Percentiles rank a stretch among this genome's conserved stretches.
phyloP scores from a whole-genome alignment of 2,329 filamentous ascomycete species.

The Xylariaceae sp. region DNA sequence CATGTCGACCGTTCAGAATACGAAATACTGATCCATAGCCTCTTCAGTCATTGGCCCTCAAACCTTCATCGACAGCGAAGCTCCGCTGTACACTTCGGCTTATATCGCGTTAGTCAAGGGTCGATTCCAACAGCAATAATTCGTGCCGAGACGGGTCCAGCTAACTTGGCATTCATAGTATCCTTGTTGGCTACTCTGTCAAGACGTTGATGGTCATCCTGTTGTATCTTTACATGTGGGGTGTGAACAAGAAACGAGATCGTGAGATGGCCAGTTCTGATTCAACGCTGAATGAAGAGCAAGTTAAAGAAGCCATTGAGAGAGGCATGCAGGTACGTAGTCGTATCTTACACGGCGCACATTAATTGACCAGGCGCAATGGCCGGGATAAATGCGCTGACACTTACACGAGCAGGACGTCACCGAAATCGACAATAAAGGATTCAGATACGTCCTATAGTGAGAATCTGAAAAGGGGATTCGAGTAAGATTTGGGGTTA shows the following conservation, averaged over 20 bases:
- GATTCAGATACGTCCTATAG: constrained; percentile 50
- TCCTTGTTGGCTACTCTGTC: constrained; percentile 54
- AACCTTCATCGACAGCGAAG: constrained; percentile 43
- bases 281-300: constrained; percentile 31
- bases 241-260: constrained; percentile 53
- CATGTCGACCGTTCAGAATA: background rate
- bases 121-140: background rate
- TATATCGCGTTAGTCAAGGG: constrained; percentile 41
- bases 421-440: constrained; percentile 55
- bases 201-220: constrained; percentile 49
- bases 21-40: background rate
- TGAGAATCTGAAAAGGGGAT: background rate
- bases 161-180: constrained; percentile 32
- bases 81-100: constrained; percentile 47
- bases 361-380: background rate
- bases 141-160: background rate
- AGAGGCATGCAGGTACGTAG: constrained; percentile 43
- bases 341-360: background rate
- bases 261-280: constrained; percentile 36
- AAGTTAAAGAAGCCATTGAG: constrained; percentile 51
- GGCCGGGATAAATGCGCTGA: no score
- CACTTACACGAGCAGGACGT: constrained; percentile 36
- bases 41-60: constrained; percentile 20
- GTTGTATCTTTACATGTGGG: constrained; percentile 55
- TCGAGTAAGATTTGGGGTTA: no score